These are phyloP conservation scores for Claviceps sp. DNA, from an alignment of 2,329 filamentous ascomycete genomes.

Conservation along the genomic window DNA sequence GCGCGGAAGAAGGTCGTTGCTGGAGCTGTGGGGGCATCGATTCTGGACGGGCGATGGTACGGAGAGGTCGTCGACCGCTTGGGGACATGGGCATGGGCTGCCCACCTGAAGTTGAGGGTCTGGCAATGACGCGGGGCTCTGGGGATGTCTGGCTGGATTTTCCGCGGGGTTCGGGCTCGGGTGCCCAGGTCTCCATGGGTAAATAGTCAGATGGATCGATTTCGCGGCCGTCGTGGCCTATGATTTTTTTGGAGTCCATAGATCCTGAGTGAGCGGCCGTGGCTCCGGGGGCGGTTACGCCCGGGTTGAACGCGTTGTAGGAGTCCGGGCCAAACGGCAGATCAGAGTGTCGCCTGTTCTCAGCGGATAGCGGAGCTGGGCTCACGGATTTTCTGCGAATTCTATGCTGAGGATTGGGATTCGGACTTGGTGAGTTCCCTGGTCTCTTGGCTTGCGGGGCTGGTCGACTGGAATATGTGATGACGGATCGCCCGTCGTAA, in stretches of 20 bases:
- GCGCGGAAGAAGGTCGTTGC: conserved; percentile 9
- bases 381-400: conserved; percentile 63
- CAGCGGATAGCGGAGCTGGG: conserved; percentile 43
- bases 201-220: conserved; percentile 72
- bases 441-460: conserved; percentile 14
- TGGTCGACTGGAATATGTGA: conserved; percentile 24
- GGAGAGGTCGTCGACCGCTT: conserved; percentile 37
- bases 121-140: conserved; percentile 26
- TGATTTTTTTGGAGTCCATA: conserved; percentile 51
- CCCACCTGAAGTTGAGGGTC: conserved; percentile 37
- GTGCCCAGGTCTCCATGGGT: conserved; percentile 64
- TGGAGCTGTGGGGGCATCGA: conserved; percentile 22
- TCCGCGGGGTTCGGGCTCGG: conserved; percentile 49
- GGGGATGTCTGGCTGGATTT: conserved; percentile 17
- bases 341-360: conserved; percentile 40
- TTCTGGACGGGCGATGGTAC: conserved; percentile 35
- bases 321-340: conserved; percentile 64
- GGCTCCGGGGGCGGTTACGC: conserved; percentile 25
- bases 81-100: conserved; percentile 38
- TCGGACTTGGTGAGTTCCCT: conserved; percentile 24
- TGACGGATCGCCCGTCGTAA: conserved; percentile 28
- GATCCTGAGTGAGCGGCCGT: conserved; percentile 18
- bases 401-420: conserved; percentile 33
- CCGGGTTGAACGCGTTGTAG: conserved; percentile 60
- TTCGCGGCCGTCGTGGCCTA: conserved; percentile 61